These are phyloP conservation scores for Colletotrichum nymphaeae DNA, from an alignment of 2,329 filamentous ascomycete genomes.

Conservation along the genomic window DNA sequence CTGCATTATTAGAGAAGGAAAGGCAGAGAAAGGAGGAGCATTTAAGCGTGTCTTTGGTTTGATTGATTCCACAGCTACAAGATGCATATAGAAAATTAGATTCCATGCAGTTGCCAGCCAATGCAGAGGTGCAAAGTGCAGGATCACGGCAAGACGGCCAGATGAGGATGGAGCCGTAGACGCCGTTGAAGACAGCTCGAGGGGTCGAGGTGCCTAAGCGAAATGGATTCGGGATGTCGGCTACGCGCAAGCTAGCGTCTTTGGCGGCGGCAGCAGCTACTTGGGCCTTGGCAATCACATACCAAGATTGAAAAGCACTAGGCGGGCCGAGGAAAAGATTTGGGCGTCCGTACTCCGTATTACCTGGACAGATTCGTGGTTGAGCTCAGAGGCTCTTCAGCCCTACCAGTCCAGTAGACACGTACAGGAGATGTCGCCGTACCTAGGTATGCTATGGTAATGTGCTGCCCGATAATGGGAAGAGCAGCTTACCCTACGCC, in stretches of 20 bases:
- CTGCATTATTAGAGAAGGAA: not conserved
- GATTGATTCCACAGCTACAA: slow-evolving; percentile 17
- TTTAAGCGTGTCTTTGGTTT: slow-evolving; percentile 25
- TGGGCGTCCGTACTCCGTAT: not conserved
- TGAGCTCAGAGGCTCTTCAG: slow-evolving; percentile 3
- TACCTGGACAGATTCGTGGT: no score
- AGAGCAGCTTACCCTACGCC: slow-evolving; percentile 6
- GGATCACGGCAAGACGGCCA: not conserved
- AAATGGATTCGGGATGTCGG: slow-evolving; percentile 7
- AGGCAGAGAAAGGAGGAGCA: slow-evolving; percentile 11
- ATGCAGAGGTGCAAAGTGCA: not conserved
- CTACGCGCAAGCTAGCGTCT: not conserved
- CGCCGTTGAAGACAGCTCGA: slow-evolving; percentile 4
- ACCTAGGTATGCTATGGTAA: not conserved
- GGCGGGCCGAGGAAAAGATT: not conserved
- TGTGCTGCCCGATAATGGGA: not conserved
- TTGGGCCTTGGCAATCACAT: not conserved
- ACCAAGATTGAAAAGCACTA: not conserved
- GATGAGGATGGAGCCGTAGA: not conserved
- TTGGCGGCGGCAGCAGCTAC: not conserved
- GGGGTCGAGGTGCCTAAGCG: slow-evolving; percentile 6
- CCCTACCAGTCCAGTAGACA: slow-evolving; percentile 13
- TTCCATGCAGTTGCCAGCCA: not conserved
- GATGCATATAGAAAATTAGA: slow-evolving; percentile 8
- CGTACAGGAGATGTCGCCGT: not conserved